Evolutionary conservation across 306 rosid genomes (phyloP).

Genomic region (Medicago truncatula): MtrunA17r5.0-ANR NC_053048.1:11008001-11008500

Average conservation of each 20-base stretch:
- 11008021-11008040: constrained; percentile 41
- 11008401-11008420: too few relatives aligned
- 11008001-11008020: constrained; percentile 47
- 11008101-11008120: constrained; percentile 5
- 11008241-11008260: constrained; percentile 52
- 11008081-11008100: constrained; percentile 33
- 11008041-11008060: constrained; percentile 63
- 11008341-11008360: too few relatives aligned
- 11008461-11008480: too few relatives aligned
- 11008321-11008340: too few relatives aligned
- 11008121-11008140: constrained; percentile 39
- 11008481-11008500: too few relatives aligned
- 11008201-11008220: constrained; percentile 43
- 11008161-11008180: neutral
- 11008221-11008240: constrained; percentile 45
- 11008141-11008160: constrained; percentile 43
- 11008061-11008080: constrained; percentile 49
- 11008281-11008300: constrained; percentile 43
- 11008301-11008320: neutral
- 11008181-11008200: neutral
- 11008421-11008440: too few relatives aligned
- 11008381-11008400: too few relatives aligned
- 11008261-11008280: constrained; percentile 55
- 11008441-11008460: too few relatives aligned
- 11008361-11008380: too few relatives aligned